Base-by-base conservation (phyloP, 225 moss, liverwort and hornwort species). In the Asterella californica region DNA sequence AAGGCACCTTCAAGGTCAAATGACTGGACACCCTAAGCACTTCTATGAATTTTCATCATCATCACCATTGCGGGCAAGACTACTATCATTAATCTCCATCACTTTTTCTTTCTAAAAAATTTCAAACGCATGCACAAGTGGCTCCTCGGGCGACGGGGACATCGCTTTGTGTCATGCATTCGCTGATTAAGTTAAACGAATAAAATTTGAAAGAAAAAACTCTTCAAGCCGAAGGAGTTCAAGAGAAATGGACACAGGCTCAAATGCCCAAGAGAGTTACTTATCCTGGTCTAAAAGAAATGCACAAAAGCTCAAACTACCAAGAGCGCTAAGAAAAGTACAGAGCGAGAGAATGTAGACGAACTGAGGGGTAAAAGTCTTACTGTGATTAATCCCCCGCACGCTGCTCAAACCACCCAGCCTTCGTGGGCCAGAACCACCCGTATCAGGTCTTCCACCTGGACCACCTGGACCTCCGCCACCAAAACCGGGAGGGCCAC, bases 381-480 rank as follows among this genome's bases (percentile, higher is more conserved):
- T 70, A 79, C 79, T 79, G 36, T 79, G 79, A 55, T 79, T 69
- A 79, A 79, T 34, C 30, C 79, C 79, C 21, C 69, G 68, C 0
- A 79, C 79, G 32, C 70, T 79, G n/a, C 69, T 79, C 79, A 79
- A 15, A 15, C 79, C 79, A 69, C 68, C 21, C 18, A 79, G 27
- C 0, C 64, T 46, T 52, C 67, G 47, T 50, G 78, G 78, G 63
- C 78, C 78, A 49, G 78, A 68, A 79, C 78, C 68, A 68, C 79
- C 79, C 10, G 50, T 67, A 69, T 69, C 79, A 70, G 68, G 68
- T 79, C 79, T 37, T 69, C 50, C 30, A 68, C 75, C 75, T 34
- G 78, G 68, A 76, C 76, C 76, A 68, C 78, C 78, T 70, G 78
- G 77, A 33, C 79, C 69, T 37, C 68, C 67, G 66, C 79, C 79